Evolutionary conservation across 176 grass and related monocot genomes (phyloP), one percentile per base, ranked within the genome.

Genomic region (Avena atlantica): DNA sequence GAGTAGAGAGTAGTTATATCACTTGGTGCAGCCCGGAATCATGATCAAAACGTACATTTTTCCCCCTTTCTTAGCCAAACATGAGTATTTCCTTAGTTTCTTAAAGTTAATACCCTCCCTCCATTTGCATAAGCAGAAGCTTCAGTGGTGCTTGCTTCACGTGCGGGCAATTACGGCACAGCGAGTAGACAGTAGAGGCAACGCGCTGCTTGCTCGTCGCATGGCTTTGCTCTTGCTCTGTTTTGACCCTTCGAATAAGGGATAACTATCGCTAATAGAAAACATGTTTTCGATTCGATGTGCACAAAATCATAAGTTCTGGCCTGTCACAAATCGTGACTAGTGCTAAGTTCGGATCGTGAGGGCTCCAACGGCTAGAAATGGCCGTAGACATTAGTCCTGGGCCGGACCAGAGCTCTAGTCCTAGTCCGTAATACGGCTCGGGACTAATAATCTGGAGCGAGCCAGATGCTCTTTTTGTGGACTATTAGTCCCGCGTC

Each of bases 81-180:
- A 21, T 29, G 20, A 82, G 63, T 37, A 65, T 3, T 47, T 47
- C 9, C 44, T 72, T 87, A 55, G 52, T 6, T 57, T 65, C 62
- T 64, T 21, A 29, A 29, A 29, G 42, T 82, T 91, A 74, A 81
- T 25, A 10, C 82, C 2, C 6, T 79, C 1, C 11, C 23, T 6
- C 53, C 59, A 40, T 75, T 36, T 70, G 56, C 78, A 79, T 61
- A 12, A 81, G 56, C 93, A 98, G 96, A 83, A 79, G 87, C 88
- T 99, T 99, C 87, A 85, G 83, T 42, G 97, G 97, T 51, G 85
- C 92, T 31, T 99, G 97, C 89, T 99, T 92, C 81, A 99, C n/a
- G n/a, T n/a, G n/a, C n/a, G n/a, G 97, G 1, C 70, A 83, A 61
- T 75, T 87, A 9, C 94, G 97, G 21, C 97, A 99, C 89, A 89